Base-by-base conservation (phyloP, 352 stramenopile species). In the Phytophthora capsici region DNA sequence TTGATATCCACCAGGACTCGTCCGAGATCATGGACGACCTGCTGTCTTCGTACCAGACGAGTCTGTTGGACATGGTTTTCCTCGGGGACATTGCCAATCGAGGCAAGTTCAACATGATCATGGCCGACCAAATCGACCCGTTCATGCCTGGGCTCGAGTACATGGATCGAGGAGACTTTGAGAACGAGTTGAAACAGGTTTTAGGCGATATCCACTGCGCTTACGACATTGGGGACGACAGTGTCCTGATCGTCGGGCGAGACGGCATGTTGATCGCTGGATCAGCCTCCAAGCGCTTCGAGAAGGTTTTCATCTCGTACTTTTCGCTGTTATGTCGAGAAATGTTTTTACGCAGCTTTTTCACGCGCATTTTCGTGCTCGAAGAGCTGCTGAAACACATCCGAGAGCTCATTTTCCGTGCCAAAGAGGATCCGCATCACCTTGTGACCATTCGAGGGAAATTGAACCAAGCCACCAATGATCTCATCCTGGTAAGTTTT, bases 41-140 rank as follows among this genome's bases (percentile, higher is more conserved):
- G 12, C 85, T 99, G 14, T 98, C 88, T 9, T 83, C 94, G 48
- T 97, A 98, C 75, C 96, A 99, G 75, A 80, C 87, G 36, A 91
- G 93, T 38, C 79, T 99, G 19, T 69, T 99, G 20, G 84, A 98
- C 57, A 84, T 98, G 53, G 85, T 98, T 4, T 99, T 98, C 62
- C 80, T 98, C 8, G 94, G 93, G 22, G 94, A 98, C 61, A 88
- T 93, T 25, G 73, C 77, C 0, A 97, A 98, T 55, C 77, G 95
- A 20, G 96, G 97, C 76, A 99, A 99, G 58, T 95, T 98, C 63
- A 99, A 98, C 69, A 84, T 98, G 51, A 98, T 99, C 58, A 97
- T 98, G 71, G 96, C 96, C 37, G 97, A 98, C 68, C 94, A 98
- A 66, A 99, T 99, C 58, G 97, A 96, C 9, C 96, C 96, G 19